Conservation (phyloP, 2,329 filamentous ascomycete species). For the Chrysoporthe puriensis region DNA sequence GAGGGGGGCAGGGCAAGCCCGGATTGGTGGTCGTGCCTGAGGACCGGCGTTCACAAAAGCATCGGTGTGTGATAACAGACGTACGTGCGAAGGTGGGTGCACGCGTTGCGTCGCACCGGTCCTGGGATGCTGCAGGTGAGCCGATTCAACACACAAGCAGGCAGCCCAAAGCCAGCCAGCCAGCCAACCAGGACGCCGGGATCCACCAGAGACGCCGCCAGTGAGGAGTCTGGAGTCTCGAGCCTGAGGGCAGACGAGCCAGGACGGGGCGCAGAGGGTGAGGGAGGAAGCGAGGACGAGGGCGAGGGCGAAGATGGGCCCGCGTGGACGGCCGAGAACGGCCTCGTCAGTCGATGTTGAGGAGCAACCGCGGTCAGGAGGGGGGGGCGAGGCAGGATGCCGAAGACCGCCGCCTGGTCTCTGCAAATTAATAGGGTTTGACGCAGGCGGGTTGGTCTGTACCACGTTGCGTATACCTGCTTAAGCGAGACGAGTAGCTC, state of each 20-base stretch:
- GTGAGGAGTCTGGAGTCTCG: neutral
- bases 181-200: neutral
- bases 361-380: constrained; percentile 13
- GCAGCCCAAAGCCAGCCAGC: neutral
- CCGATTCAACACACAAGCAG: constrained; percentile 13
- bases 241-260: neutral
- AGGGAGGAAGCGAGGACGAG: neutral
- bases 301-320: neutral
- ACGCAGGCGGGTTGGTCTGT: constrained; percentile 27
- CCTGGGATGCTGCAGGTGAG: constrained; percentile 16
- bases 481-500: constrained; percentile 30
- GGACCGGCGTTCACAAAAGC: constrained; percentile 17
- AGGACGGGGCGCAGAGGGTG: neutral
- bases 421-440: constrained; percentile 28
- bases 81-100: constrained; percentile 14
- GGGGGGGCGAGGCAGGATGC: constrained; percentile 22
- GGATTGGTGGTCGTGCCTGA: constrained; percentile 17
- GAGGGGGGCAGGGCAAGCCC: neutral
- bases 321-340: neutral
- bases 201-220: neutral
- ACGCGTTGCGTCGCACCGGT: constrained; percentile 24
- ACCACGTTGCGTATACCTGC: constrained; percentile 29
- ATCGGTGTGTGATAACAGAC: constrained; percentile 15
- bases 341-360: constrained; percentile 2
- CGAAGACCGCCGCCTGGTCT: constrained; percentile 16